Percentiles rank a stretch among this genome's conserved stretches.
Conservation (phyloP, 352 stramenopile species). For the Peronospora belbahrii region DNA sequence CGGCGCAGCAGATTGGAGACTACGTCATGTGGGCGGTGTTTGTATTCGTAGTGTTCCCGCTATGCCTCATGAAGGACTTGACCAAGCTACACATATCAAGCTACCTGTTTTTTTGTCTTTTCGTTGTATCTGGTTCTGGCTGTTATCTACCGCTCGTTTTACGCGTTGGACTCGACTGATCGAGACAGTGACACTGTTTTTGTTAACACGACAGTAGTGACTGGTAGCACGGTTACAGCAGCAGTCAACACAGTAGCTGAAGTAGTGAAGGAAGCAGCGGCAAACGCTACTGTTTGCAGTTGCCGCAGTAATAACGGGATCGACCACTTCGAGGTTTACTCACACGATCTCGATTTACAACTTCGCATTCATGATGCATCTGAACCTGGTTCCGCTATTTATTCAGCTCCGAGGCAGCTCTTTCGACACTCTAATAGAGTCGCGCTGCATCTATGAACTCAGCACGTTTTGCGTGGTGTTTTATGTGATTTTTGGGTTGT, state of each 20-base stretch:
- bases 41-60: slow-evolving; percentile 44
- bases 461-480: slow-evolving; percentile 50
- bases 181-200: slow-evolving; percentile 1
- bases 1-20: slow-evolving; percentile 21
- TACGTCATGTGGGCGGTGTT: slow-evolving; percentile 53
- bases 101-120: slow-evolving; percentile 61
- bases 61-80: slow-evolving; percentile 67
- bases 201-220: slow-evolving; percentile 2
- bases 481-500: slow-evolving; percentile 51
- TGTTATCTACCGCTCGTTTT: slow-evolving; percentile 47
- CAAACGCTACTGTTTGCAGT: slow-evolving; percentile 9
- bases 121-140: slow-evolving; percentile 54
- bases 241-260: slow-evolving; percentile 13
- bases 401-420: slow-evolving; percentile 57
- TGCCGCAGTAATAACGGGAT: slow-evolving; percentile 26
- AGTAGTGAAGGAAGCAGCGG: slow-evolving; percentile 4
- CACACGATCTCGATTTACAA: slow-evolving; percentile 72
- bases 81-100: slow-evolving; percentile 58
- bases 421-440: slow-evolving; percentile 41
- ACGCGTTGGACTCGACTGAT: slow-evolving; percentile 12
- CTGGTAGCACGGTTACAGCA: slow-evolving; percentile 4
- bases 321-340: slow-evolving; percentile 33
- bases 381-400: slow-evolving; percentile 75
- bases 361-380: slow-evolving; percentile 82
- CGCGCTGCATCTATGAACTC: slow-evolving; percentile 38